Percentiles rank a stretch among this genome's conserved stretches.
Conservation (phyloP, 495 filamentous ascomycete species). For the Beverwykella pulmonaria region DNA sequence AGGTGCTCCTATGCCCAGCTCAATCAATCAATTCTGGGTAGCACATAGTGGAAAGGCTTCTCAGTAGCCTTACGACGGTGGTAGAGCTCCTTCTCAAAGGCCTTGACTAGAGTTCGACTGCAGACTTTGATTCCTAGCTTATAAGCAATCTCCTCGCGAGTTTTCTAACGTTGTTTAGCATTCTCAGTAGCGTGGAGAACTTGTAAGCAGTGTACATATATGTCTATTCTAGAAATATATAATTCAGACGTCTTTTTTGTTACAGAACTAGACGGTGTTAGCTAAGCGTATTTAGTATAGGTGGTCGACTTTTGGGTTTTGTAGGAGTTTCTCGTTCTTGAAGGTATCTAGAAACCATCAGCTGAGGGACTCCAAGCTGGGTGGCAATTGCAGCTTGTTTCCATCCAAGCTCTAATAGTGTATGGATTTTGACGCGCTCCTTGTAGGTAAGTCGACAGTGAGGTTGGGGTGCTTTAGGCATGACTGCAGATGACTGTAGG, state of each 20-base stretch:
- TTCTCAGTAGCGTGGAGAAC: too few species aligned
- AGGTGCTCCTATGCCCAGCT: not conserved
- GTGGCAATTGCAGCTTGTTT: not conserved
- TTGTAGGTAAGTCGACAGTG: too few species aligned
- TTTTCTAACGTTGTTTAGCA: constrained; percentile 2
- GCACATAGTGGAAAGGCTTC: not conserved
- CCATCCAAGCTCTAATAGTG: constrained; percentile 4
- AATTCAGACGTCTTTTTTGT: too few species aligned
- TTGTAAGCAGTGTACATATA: too few species aligned
- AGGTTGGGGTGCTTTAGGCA: too few species aligned
- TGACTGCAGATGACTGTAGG: not conserved
- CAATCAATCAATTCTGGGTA: not conserved
- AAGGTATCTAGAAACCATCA: not conserved
- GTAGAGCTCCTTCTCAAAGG: too few species aligned
- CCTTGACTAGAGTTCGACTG: not conserved
- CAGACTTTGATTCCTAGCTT: not conserved
- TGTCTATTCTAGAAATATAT: too few species aligned
- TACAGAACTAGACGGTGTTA: not conserved
- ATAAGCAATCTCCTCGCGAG: constrained; percentile 2
- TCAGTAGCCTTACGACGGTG: not conserved
- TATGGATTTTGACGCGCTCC: too few species aligned
- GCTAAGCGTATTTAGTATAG: constrained; percentile 4
- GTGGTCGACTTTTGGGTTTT: not conserved
- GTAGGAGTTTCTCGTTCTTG: not conserved
- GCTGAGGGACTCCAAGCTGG: not conserved